Conservation (phyloP, 148 eudicot genomes). For the Spergularia marina region DNA sequence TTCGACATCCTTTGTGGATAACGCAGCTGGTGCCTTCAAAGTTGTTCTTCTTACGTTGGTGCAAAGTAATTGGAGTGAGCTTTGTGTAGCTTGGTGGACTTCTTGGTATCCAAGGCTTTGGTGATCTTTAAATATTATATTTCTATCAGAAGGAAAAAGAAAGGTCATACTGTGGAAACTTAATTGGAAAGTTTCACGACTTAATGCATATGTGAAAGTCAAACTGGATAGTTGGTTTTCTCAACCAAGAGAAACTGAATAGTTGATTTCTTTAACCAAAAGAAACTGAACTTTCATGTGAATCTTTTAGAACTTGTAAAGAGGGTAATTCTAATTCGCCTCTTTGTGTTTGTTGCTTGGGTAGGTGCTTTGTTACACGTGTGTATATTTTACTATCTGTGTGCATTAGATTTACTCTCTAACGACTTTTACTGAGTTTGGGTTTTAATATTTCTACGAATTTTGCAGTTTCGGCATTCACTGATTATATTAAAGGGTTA, state of each 20-base stretch:
- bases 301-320: neutral
- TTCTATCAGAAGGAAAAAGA: too few species aligned
- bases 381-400: neutral
- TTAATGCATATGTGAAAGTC: too few species aligned
- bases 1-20: too few species aligned
- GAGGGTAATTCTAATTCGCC: neutral
- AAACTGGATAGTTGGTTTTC: neutral
- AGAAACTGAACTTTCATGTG: neutral
- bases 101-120: too few species aligned
- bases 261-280: neutral
- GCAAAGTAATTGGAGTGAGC: neutral
- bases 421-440: constrained; percentile 6
- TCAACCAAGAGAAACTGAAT: neutral
- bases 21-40: neutral
- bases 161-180: too few species aligned
- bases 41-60: neutral
- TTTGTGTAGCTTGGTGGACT: neutral
- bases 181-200: too few species aligned
- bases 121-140: too few species aligned
- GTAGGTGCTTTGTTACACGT: neutral
- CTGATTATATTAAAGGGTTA: constrained; percentile 76
- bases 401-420: neutral
- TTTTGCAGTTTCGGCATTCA: constrained; percentile 76
- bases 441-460: neutral
- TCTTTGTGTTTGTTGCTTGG: neutral